phyloP scores from a whole-genome alignment of 768 basidiomycete species.

The Sporobolomyces pararoseus region DNA sequence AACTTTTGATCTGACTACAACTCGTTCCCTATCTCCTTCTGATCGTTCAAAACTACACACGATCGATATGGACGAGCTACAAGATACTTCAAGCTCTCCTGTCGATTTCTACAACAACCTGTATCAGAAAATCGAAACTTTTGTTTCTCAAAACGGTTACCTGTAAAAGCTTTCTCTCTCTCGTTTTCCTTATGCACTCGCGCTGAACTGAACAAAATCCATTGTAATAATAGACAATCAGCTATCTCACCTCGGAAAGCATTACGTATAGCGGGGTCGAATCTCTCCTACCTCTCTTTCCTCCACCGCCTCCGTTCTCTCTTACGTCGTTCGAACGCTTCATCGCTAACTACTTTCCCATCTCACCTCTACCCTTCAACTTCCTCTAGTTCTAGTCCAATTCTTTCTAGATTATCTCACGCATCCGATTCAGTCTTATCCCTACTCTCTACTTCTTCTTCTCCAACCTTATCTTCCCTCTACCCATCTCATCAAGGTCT shows the following conservation, averaged over 20 bases:
- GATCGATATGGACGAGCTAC: constrained; percentile 47
- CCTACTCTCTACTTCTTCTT: constrained; percentile 48
- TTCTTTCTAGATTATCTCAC: constrained; percentile 35
- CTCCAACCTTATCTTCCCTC: constrained; percentile 66
- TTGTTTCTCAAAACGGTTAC: constrained; percentile 20
- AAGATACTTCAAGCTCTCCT: neutral
- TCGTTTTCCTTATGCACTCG: too few relatives aligned
- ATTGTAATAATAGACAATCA: constrained; percentile 19
- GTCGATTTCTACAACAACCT: constrained; percentile 8
- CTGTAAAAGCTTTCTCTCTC: neutral
- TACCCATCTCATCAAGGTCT: constrained; percentile 87
- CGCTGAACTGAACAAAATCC: too few relatives aligned
- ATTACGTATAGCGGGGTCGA: constrained; percentile 45
- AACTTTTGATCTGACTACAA: constrained; percentile 67
- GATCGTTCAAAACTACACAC: constrained; percentile 53
- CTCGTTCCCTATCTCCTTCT: constrained; percentile 58
- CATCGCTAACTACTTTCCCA: constrained; percentile 49
- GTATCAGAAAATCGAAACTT: constrained; percentile 14
- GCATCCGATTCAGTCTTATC: constrained; percentile 37
- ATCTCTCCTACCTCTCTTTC: constrained; percentile 53
- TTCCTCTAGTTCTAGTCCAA: constrained; percentile 39
- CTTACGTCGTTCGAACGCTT: constrained; percentile 18
- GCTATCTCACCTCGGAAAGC: constrained; percentile 29
- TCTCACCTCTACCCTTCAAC: constrained; percentile 43
- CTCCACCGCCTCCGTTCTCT: constrained; percentile 61